Evolutionary conservation across 2,329 filamentous ascomycete species (phyloP), one percentile per base, ranked within the genome.

Genomic region (Fusarium veterinarium): DNA sequence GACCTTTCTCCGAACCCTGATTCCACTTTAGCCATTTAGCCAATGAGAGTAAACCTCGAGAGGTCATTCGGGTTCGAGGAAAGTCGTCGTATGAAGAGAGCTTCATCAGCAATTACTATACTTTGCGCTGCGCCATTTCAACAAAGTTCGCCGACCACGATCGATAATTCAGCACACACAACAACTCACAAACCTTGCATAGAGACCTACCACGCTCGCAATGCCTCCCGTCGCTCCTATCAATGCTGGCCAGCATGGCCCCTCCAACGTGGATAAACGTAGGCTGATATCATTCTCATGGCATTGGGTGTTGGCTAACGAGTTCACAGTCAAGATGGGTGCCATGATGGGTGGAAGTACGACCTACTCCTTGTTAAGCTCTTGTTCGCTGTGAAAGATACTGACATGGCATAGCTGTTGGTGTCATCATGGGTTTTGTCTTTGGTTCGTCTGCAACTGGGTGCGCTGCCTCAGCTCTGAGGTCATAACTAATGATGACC

Each of bases 271-370:
- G 68, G 88, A 90, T 79, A 90, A 90, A 82, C 81, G 88, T 89
- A 84, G 66, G 79, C 55, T 52, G 41, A 69, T 67, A 67, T 58
- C 40, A 48, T 58, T 63, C 57, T 51, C 49, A 52, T 53, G 31
- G 31, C 44, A 42, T 46, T 59, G 62, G 23, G 58, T 46, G 28
- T 64, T 67, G 67, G 73, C 68, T 79, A 74, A 77, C 45, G 42
- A 61, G 40, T 37, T 31, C 53, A 35, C 48, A 83, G 81, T 83
- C 49, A 98, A 97, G 88, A 98, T 98, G 95, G 96, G 96, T 77
- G 95, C 93, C 72, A 92, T 99, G 92, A 98, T 98, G 95, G 96
- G 96, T 77, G 94, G 95, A 82, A 97, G 95, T 98, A 93, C 79
- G 95, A 35, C 37, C 55, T 90, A 58, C 57, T 59, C 41, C 48